A percentile compares a stretch with the other conserved stretches of the same genome.
Evolutionary conservation across 1,284 basidiomycete genomes (phyloP).

Genomic region (Kwoniella shivajii): DNA sequence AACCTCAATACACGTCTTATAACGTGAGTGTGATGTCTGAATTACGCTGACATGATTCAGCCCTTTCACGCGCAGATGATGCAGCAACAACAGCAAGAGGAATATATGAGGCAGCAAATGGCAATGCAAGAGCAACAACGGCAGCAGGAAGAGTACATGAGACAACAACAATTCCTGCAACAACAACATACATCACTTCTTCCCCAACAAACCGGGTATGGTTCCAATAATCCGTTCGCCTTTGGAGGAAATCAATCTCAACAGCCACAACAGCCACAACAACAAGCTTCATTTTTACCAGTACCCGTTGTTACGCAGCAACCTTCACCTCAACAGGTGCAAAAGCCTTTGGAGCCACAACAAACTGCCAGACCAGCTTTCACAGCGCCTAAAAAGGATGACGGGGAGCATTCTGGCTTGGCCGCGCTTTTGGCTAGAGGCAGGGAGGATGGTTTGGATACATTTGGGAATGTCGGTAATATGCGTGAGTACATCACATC

Average conservation of each 20-base stretch:
- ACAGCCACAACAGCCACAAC: constrained; percentile 49
- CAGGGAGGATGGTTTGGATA: constrained; percentile 83
- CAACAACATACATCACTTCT: constrained; percentile 56
- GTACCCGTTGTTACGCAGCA: constrained; percentile 29
- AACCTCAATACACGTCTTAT: constrained; percentile 64
- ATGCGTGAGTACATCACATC: constrained; percentile 62
- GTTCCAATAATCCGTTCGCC: constrained; percentile 94
- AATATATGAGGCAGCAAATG: constrained; percentile 55
- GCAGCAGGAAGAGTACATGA: constrained; percentile 54
- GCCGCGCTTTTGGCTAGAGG: constrained; percentile 76
- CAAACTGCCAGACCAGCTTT: constrained; percentile 40
- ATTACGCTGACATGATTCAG: constrained; percentile 41
- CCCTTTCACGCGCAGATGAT: constrained; percentile 56
- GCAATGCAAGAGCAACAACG: constrained; percentile 48
- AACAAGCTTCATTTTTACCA: constrained; percentile 35
- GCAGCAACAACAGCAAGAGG: constrained; percentile 52
- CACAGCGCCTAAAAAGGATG: constrained; percentile 52
- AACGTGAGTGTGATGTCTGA: constrained; percentile 40
- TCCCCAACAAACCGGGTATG: constrained; percentile 64
- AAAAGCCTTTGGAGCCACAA: constrained; percentile 30
- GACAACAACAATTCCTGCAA: constrained; percentile 60
- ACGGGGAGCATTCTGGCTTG: constrained; percentile 74
- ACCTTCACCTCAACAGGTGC: constrained; percentile 27
- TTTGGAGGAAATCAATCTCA: constrained; percentile 47
- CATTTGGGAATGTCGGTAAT: constrained; percentile 84